phyloP scores from a whole-genome alignment of 208 protist genomes.

The Wallacemonas sp. region DNA sequence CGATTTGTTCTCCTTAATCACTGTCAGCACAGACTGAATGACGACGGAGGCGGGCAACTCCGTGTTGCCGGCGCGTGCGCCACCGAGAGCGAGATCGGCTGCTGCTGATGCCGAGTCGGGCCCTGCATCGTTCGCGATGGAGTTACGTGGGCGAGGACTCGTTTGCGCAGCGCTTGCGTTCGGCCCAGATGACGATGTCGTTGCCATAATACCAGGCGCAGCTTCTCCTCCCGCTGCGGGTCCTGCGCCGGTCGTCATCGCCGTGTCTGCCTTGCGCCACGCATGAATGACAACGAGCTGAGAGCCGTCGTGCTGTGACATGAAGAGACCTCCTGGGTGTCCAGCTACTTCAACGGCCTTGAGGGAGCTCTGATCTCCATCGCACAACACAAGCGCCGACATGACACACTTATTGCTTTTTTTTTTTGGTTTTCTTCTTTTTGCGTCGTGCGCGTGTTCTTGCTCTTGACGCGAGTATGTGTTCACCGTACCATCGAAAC shows the following conservation, averaged over 20 bases:
- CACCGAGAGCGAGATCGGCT: neutral
- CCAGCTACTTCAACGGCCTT: slow-evolving; percentile 72
- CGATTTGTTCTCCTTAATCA: slow-evolving; percentile 62
- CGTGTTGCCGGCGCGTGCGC: neutral
- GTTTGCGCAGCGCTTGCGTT: neutral
- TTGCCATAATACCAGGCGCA: no score
- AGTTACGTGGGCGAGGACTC: slow-evolving; percentile 2
- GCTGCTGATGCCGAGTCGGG: neutral
- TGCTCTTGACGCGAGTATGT: no score
- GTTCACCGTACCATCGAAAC: neutral
- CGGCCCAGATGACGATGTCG: no score
- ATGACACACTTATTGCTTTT: neutral
- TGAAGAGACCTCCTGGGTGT: slow-evolving; percentile 33
- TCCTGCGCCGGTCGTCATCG: neutral
- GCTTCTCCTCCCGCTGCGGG: neutral
- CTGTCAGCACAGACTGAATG: slow-evolving; percentile 33
- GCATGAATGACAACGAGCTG: slow-evolving; percentile 73
- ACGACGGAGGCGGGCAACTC: slow-evolving; percentile 29
- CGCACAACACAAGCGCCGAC: slow-evolving; percentile 62
- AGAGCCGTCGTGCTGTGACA: slow-evolving; percentile 36
- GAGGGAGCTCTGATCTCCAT: slow-evolving; percentile 65
- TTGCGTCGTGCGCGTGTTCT: neutral
- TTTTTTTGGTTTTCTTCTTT: neutral
- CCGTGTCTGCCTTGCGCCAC: slow-evolving; percentile 34
- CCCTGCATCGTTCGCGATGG: neutral